These are phyloP conservation scores for Elaeagnus macrophylla DNA, from an alignment of 306 rosid species.

Conservation along the genomic window DNA sequence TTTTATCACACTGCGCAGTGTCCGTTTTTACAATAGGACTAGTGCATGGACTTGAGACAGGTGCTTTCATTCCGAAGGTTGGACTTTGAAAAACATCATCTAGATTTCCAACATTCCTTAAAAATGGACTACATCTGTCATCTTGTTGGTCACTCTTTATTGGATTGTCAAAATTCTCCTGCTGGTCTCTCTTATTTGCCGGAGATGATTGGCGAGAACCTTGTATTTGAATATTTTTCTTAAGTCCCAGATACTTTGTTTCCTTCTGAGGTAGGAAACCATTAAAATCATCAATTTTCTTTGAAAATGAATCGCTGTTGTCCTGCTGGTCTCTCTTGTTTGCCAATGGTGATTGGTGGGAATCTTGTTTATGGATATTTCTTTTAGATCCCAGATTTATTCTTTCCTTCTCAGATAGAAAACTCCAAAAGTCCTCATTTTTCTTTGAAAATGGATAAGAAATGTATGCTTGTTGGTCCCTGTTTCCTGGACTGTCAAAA, in stretches of 20 bases:
- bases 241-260: slow-evolving; percentile 22
- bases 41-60: slow-evolving; percentile 40
- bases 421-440: slow-evolving; percentile 23
- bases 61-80: slow-evolving; percentile 43
- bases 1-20: slow-evolving; percentile 20
- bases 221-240: slow-evolving; percentile 26
- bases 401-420: slow-evolving; percentile 29
- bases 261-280: slow-evolving; percentile 31
- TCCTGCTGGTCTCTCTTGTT: slow-evolving; percentile 26
- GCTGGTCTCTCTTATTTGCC: slow-evolving; percentile 19
- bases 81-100: slow-evolving; percentile 51
- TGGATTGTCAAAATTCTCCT: not conserved
- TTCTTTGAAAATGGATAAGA: not conserved
- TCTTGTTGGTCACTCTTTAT: not conserved
- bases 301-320: slow-evolving; percentile 7
- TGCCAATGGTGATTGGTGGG: slow-evolving; percentile 28
- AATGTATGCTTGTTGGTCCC: no score
- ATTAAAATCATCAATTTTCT: slow-evolving; percentile 23
- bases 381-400: slow-evolving; percentile 23
- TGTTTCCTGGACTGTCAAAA: no score
- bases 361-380: slow-evolving; percentile 26
- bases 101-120: slow-evolving; percentile 27
- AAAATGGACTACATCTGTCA: slow-evolving; percentile 22
- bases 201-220: slow-evolving; percentile 30
- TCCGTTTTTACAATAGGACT: slow-evolving; percentile 39